Evolutionary conservation across 768 basidiomycete species (phyloP).

Genomic region (Cyclocybe aegerita): DNA sequence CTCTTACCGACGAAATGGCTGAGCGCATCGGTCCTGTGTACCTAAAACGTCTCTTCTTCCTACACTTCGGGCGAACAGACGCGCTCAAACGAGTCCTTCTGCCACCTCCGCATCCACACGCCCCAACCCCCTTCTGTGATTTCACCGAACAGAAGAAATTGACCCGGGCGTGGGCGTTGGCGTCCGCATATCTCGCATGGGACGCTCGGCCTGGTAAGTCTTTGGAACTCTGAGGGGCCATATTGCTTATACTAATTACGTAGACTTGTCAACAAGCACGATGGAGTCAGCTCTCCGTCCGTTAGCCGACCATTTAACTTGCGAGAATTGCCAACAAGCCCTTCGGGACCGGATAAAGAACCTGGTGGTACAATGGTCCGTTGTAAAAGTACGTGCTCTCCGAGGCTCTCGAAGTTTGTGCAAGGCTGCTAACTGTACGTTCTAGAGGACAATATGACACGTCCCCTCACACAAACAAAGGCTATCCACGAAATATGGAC

Average conservation of each 20-base stretch:
- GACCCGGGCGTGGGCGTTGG: conserved; percentile 79
- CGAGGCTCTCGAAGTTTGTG: conserved; percentile 1
- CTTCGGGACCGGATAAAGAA: conserved; percentile 67
- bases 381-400: conserved; percentile 59
- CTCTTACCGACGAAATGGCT: conserved; percentile 70
- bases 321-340: conserved; percentile 63
- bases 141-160: conserved; percentile 77
- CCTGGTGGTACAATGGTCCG: conserved; percentile 74
- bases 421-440: conserved; percentile 1
- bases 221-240: neutral
- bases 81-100: conserved; percentile 78
- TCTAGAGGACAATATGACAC: conserved; percentile 56
- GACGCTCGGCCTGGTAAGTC: conserved; percentile 73
- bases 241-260: conserved; percentile 11
- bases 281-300: conserved; percentile 76
- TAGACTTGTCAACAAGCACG: conserved; percentile 71
- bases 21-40: conserved; percentile 72
- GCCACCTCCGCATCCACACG: conserved; percentile 73
- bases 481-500: too few relatives aligned
- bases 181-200: conserved; percentile 82
- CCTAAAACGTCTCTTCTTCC: conserved; percentile 77
- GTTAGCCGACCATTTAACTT: conserved; percentile 65
- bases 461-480: too few relatives aligned
- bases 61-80: conserved; percentile 81
- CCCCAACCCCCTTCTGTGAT: conserved; percentile 68